Percentiles rank a stretch among this genome's conserved stretches.
Evolutionary conservation across 2,329 filamentous ascomycete species (phyloP).

Genomic region (Penicillium sp.): DNA sequence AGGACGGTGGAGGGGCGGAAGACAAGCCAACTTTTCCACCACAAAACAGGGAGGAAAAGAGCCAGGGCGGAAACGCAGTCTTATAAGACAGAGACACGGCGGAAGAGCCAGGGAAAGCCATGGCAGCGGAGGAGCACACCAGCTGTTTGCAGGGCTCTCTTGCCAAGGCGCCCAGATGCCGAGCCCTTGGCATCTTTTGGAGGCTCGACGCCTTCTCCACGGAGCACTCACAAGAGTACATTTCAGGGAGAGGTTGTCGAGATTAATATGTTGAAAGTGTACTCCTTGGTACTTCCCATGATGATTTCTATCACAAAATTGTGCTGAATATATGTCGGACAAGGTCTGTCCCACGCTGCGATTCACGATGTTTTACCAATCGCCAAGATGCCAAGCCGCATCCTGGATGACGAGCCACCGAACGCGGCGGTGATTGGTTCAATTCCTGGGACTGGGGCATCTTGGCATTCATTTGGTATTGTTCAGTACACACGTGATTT

Average conservation of each 20-base stretch:
- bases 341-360: constrained; percentile 15
- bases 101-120: constrained; percentile 28
- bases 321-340: constrained; percentile 5
- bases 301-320: not conserved
- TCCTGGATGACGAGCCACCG: constrained; percentile 5
- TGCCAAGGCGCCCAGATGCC: constrained; percentile 37
- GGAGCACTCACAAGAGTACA: not conserved
- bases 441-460: constrained; percentile 4
- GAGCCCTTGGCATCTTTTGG: constrained; percentile 33
- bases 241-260: not conserved
- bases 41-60: constrained; percentile 16
- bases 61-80: constrained; percentile 24
- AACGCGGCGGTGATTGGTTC: constrained; percentile 16
- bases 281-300: too few relatives aligned
- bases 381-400: constrained; percentile 29
- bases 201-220: constrained; percentile 16
- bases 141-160: constrained; percentile 29
- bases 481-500: constrained; percentile 15
- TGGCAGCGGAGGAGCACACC: constrained; percentile 28
- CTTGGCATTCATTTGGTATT: constrained; percentile 19
- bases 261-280: too few relatives aligned
- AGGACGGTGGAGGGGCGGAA: not conserved
- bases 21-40: constrained; percentile 14
- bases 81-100: constrained; percentile 24
- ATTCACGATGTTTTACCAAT: constrained; percentile 23